Evolutionary conservation across 306 rosid genomes (phyloP).

Genomic region (Cicer bijugum): DNA sequence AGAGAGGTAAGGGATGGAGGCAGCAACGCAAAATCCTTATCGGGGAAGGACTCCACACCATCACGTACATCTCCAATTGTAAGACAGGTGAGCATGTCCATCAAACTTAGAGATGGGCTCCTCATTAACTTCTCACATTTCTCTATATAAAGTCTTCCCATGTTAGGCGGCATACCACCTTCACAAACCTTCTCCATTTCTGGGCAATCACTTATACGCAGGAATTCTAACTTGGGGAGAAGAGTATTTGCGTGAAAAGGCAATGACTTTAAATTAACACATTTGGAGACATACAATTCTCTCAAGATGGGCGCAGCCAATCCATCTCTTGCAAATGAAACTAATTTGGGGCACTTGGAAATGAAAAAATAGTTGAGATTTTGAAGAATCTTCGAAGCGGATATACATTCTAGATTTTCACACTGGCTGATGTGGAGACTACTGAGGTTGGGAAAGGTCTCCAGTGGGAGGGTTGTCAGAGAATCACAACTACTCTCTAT

Average conservation of each 20-base stretch:
- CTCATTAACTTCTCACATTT: not conserved
- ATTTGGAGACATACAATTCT: too few relatives aligned
- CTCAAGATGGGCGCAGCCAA: not conserved
- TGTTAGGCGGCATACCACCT: not conserved
- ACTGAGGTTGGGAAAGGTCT: not conserved
- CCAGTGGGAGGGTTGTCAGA: not conserved
- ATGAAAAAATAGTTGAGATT: accelerated
- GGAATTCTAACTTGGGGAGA: too few relatives aligned
- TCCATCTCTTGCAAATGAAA: conserved; percentile 3
- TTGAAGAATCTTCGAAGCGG: not conserved
- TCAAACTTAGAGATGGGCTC: not conserved
- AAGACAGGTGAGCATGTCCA: not conserved
- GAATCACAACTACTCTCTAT: conserved; percentile 35
- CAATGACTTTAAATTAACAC: not conserved
- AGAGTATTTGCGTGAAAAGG: conserved; percentile 1
- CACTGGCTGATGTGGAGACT: accelerated
- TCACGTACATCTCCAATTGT: not conserved
- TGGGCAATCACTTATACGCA: too few relatives aligned
- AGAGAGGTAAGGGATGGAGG: conserved; percentile 9
- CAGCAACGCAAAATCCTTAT: not conserved
- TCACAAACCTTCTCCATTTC: not conserved
- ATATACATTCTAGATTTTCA: not conserved
- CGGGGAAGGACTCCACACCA: not conserved
- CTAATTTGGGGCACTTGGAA: not conserved
- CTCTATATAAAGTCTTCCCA: not conserved